These are phyloP conservation scores for Paxillus involutus DNA, from an alignment of 768 basidiomycete genomes.

Conservation along the genomic window DNA sequence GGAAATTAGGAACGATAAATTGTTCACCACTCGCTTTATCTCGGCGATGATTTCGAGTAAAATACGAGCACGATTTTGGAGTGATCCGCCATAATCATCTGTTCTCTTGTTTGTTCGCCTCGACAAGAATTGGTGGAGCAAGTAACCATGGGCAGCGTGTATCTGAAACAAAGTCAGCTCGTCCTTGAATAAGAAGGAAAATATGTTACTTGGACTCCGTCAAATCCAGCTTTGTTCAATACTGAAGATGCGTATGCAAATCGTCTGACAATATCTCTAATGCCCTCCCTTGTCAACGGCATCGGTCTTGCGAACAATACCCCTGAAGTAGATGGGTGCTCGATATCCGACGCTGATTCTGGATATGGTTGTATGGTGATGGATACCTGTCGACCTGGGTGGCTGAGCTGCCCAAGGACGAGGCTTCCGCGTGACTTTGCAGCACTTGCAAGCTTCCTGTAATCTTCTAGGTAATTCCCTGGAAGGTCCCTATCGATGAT, in stretches of 20 bases:
- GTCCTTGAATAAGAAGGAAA: neutral
- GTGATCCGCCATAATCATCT: constrained; percentile 57
- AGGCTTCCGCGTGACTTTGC: constrained; percentile 31
- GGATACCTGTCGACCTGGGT: constrained; percentile 34
- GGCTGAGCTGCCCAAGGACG: constrained; percentile 32
- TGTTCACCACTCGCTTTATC: constrained; percentile 38
- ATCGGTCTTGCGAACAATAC: constrained; percentile 31
- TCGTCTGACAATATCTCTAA: constrained; percentile 47
- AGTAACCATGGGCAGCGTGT: constrained; percentile 44
- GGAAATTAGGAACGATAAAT: constrained; percentile 29
- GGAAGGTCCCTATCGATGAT: constrained; percentile 31
- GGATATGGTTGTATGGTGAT: constrained; percentile 36
- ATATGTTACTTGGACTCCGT: constrained; percentile 52
- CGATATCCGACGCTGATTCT: constrained; percentile 33
- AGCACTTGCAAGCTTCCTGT: constrained; percentile 25
- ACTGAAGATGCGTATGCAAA: constrained; percentile 57
- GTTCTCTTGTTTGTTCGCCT: constrained; percentile 43
- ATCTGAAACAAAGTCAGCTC: constrained; percentile 25
- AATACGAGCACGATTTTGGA: constrained; percentile 53
- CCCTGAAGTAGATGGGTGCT: constrained; percentile 33
- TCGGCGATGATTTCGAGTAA: constrained; percentile 46
- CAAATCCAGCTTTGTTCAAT: constrained; percentile 60
- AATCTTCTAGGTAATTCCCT: constrained; percentile 21
- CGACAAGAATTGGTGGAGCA: constrained; percentile 50
- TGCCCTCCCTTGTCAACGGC: constrained; percentile 46